Evolutionary conservation across 169 alveolate species (phyloP), one percentile per base, ranked within the genome.

Genomic region (Cryptosporidium canis): DNA sequence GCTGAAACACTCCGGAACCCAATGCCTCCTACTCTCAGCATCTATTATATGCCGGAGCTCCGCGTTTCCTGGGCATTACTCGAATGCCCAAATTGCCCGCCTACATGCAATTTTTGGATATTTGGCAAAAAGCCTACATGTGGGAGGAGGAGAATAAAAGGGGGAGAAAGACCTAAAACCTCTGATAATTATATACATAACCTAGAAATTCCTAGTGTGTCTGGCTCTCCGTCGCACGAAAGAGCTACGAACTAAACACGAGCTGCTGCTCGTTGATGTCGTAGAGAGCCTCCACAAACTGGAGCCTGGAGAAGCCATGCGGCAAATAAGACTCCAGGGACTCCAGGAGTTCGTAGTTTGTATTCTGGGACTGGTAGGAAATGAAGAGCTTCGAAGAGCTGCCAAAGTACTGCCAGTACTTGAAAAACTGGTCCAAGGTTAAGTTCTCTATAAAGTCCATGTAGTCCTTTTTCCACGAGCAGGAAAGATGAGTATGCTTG

Each of bases 391-490:
- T 70, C 24, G 84, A 70, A 0, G 84, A 70, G 27, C 29, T 70
- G 14, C 67, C 6, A 9, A 70, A 51, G 53, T 70, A 70, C 21
- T 70, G 64, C 84, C 84, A 70, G 24, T 48, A 70, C 29, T 48
- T 70, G 37, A 51, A 70, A 35, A 70, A 70, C 31, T 51, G 41
- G 24, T 70, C 84, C 16, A 47, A 70, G 11, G 66, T 70, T 55
- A 70, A 31, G 9, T 66, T 33, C 1, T 45, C 47, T 7, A 70
- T 27, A 18, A 70, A 70, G 12, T 70, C 55, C 14, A 48, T 11
- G 24, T 70, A 70, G 39, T 70, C 64, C 39, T 48, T 55, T 70
- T 41, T 70, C 84, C 84, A 70, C 18, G 58, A 48, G 18, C 84
- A 70, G 12, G 68, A 47, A 48, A 37, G 21, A 7, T 70, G 66